Conservation (phyloP, 2,329 filamentous ascomycete species). For the Myrmaecium sp. region DNA sequence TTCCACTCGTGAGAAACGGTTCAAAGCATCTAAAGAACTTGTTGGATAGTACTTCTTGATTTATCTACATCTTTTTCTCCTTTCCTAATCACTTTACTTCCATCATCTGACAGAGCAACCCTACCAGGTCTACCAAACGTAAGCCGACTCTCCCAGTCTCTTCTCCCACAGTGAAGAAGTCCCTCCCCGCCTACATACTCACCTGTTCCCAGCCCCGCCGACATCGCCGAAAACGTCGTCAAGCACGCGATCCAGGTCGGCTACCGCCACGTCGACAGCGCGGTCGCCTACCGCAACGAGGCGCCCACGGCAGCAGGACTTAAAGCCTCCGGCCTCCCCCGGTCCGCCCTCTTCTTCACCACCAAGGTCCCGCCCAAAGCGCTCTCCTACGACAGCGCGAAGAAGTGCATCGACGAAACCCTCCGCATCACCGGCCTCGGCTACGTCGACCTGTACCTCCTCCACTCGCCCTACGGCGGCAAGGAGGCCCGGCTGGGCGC, state of each 20-base stretch:
- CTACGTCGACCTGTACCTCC: slow-evolving; percentile 24
- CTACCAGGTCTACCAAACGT: slow-evolving; percentile 25
- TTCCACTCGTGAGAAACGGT: no score
- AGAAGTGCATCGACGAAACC: slow-evolving; percentile 20
- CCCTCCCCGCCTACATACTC: slow-evolving; percentile 3
- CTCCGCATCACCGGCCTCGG: slow-evolving; percentile 21
- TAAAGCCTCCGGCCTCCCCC: slow-evolving; percentile 12
- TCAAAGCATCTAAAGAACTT: no score
- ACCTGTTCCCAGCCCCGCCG: slow-evolving; percentile 30
- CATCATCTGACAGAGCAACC: slow-evolving; percentile 1
- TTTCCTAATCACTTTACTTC: slow-evolving; percentile 3
- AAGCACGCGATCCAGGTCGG: slow-evolving; percentile 32
- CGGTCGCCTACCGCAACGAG: slow-evolving; percentile 26
- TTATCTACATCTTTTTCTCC: not conserved
- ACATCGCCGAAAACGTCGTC: slow-evolving; percentile 40
- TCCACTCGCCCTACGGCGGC: slow-evolving; percentile 37
- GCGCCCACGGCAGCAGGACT: slow-evolving; percentile 21
- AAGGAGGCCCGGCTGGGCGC: slow-evolving; percentile 31
- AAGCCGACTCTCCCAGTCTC: slow-evolving; percentile 4
- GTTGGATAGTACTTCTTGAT: slow-evolving; percentile 3
- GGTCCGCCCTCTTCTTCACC: slow-evolving; percentile 22
- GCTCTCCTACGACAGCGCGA: slow-evolving; percentile 35
- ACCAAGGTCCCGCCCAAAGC: slow-evolving; percentile 32
- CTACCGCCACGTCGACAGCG: slow-evolving; percentile 38
- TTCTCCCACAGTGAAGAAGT: no score